Evolutionary conservation across 495 filamentous ascomycete genomes (phyloP).

Genomic region (Penicillium mononematosum): DNA sequence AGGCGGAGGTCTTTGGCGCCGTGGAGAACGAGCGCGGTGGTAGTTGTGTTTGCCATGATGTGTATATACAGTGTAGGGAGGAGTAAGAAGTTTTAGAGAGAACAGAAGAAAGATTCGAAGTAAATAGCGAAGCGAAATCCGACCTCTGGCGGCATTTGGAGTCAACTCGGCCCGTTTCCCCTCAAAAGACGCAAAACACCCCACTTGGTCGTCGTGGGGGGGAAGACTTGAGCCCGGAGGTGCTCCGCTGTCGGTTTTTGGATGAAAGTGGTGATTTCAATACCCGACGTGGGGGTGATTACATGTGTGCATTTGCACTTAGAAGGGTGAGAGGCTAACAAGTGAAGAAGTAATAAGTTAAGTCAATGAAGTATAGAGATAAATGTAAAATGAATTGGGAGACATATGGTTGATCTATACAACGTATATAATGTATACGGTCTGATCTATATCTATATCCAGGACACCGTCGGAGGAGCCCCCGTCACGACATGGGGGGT

Average conservation of each 20-base stretch:
- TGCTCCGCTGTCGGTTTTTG: constrained; percentile 40
- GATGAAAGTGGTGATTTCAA: constrained; percentile 24
- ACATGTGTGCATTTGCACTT: neutral
- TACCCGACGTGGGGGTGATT: constrained; percentile 30
- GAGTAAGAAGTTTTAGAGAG: neutral
- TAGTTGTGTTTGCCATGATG: constrained; percentile 32
- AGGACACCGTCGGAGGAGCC: neutral
- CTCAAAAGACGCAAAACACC: neutral
- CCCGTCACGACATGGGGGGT: constrained; percentile 6
- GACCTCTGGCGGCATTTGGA: constrained; percentile 13
- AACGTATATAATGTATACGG: neutral
- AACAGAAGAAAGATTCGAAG: neutral
- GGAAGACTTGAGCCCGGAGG: constrained; percentile 20
- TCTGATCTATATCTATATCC: neutral
- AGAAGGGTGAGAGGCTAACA: neutral
- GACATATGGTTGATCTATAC: neutral
- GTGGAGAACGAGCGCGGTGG: constrained; percentile 65
- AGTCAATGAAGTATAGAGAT: neutral
- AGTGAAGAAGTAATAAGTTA: neutral
- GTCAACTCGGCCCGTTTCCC: constrained; percentile 15
- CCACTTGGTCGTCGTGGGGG: constrained; percentile 9
- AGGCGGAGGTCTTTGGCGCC: constrained; percentile 66
- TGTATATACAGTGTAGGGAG: neutral
- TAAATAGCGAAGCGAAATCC: neutral
- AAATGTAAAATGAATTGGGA: neutral